Base-by-base conservation (phyloP, 2,329 filamentous ascomycete species). In the Apiospora kogelbergensis region DNA sequence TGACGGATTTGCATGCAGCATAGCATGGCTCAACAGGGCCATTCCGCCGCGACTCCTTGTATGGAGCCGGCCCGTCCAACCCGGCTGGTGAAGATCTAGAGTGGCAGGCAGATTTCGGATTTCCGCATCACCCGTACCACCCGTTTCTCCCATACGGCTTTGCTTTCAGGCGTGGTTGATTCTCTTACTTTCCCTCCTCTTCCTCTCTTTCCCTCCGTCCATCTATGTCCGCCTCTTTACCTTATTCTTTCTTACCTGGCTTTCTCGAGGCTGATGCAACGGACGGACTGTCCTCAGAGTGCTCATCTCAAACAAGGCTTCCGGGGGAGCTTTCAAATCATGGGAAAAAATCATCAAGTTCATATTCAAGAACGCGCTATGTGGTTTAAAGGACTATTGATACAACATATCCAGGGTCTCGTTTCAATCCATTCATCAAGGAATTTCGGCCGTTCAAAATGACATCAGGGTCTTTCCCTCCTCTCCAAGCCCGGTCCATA, bases 281-380 rank as follows among this genome's bases (percentile, higher is more conserved):
- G 33, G 33, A 33, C 33, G 33, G 33, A 33, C 33, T 4, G 7
- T 3, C 33, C 33, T 33, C 33, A 33, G 7, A 7, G 3, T 7
- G 33, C 33, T 7, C 33, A 33, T 48, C 46, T 45, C 5, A 20
- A n/a, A n/a, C 33, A 37, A 22, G 20, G 3, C 37, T 13, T 37
- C 20, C 10, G 9, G 11, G 1, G 30, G 6, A 22, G 7, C 17
- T 4, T 33, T 7, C 9, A 13, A 6, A 9, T 60, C 7, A 42
- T 15, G 40, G 4, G 13, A 13, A 15, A 33, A 60, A 60, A 37
- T 37, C 53, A 60, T 60, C 53, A 60, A 60, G 53, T 60, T 60
- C 53, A 60, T 60, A 60, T 60, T 60, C 53, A 60, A 20, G 53
- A 60, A 60, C 53, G 53, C 30, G 53, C 30, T 60, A 37, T 60